Evolutionary conservation across 169 alveolate genomes (phyloP), one percentile per base, ranked within the genome.

Genomic region (Neospora caninum): DNA sequence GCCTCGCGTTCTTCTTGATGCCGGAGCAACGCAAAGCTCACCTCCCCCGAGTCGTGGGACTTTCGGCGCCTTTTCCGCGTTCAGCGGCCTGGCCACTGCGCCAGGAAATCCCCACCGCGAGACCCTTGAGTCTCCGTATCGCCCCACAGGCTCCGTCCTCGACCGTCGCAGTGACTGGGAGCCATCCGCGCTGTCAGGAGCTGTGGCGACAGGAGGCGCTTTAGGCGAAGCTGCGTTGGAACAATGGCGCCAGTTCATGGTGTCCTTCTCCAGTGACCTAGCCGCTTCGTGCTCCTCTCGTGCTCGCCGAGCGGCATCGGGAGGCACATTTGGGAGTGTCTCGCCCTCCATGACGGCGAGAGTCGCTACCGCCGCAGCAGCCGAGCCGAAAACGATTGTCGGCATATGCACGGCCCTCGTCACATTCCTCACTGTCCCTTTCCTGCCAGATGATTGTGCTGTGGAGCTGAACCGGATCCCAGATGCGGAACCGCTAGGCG

Each of bases 291-390:
- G 43, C 54, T 64, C 41, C n/a, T 13, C 54, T 9, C 89, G 89
- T 0, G 53, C 89, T 0, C 89, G 89, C 13, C 69, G 67, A 4
- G 89, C 89, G n/a, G 39, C 38, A 2, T 13, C 69, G 36, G 89
- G 64, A 1, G 39, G 86, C 39, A n/a, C 49, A 7, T 64, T 84
- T 34, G 34, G 67, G 38, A n/a, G n/a, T 49, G 69, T 70, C 43
- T 54, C 86, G 39, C 88, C 41, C 69, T 88, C 93, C 43, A 29
- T 88, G 43, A 42, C 80, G 25, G 94, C 89, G 7, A 6, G 94
- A 41, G 80, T 78, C 10, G 94, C 94, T 10, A 84, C 89, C 38
- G 94, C 94, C 10, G 94, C 89, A 16, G 94, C 88, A 13, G 94
- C 94, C 16, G 94, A 91, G 58, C 94, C 94, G n/a, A 22, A 36